These are phyloP conservation scores for Termitomyces heimii DNA, from an alignment of 768 basidiomycete species.

Conservation along the genomic window DNA sequence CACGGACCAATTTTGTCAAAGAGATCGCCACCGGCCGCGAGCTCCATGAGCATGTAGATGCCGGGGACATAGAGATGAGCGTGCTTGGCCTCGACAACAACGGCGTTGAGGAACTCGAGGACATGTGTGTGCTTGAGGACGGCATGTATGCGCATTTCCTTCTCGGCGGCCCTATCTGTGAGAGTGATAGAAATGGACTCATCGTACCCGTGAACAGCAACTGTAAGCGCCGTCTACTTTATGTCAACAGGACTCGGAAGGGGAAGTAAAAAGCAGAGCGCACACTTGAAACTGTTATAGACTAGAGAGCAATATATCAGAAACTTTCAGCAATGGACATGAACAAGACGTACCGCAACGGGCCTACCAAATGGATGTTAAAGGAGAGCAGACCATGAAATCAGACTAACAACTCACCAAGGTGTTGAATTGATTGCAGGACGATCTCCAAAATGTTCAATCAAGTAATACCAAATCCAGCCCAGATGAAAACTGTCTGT, in stretches of 20 bases:
- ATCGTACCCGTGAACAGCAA: neutral
- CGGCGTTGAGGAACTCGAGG: conserved; percentile 77
- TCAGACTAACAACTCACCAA: neutral
- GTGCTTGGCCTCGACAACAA: conserved; percentile 64
- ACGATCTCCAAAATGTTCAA: conserved; percentile 2
- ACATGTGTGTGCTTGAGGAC: conserved; percentile 75
- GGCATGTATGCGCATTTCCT: conserved; percentile 88
- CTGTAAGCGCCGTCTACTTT: neutral
- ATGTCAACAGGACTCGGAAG: neutral
- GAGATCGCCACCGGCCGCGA: conserved; percentile 90
- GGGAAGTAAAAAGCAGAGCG: neutral
- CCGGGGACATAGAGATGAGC: conserved; percentile 62
- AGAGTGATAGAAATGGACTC: neutral
- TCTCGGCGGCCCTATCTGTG: conserved; percentile 62
- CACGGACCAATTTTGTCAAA: conserved; percentile 96
- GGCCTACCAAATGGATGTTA: neutral
- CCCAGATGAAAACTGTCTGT: conserved; percentile 7
- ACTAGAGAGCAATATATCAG: neutral
- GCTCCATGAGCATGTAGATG: conserved; percentile 88
- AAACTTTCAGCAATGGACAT: neutral
- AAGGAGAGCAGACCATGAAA: neutral
- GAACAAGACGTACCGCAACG: neutral
- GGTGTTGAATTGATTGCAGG: neutral
- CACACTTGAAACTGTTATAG: neutral
- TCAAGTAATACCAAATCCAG: conserved; percentile 4